A percentile compares a stretch with the other conserved stretches of the same genome.
phyloP scores from a whole-genome alignment of 2,329 filamentous ascomycete genomes.

The Aspergillus bombycis region DNA sequence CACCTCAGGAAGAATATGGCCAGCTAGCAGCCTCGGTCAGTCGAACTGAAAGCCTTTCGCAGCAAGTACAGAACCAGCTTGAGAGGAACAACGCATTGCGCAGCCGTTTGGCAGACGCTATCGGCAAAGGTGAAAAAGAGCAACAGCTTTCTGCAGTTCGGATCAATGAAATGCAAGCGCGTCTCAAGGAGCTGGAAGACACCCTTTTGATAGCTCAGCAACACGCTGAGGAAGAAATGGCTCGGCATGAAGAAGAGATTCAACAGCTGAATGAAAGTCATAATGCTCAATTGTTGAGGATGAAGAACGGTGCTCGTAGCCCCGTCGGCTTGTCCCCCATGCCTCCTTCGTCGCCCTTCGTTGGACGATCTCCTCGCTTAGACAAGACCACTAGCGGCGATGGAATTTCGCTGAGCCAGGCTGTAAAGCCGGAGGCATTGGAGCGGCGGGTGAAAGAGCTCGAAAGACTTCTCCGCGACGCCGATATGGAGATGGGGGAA shows the following conservation, averaged over 20 bases:
- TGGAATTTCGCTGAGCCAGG: conserved; percentile 65
- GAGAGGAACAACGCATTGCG: conserved; percentile 76
- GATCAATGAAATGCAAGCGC: conserved; percentile 81
- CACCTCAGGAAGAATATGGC: conserved; percentile 69
- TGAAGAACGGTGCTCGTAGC: conserved; percentile 58
- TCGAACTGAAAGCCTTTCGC: conserved; percentile 77
- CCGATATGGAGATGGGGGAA: conserved; percentile 80
- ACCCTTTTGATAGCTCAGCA: conserved; percentile 80
- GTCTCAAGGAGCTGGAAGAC: conserved; percentile 81
- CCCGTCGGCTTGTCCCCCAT: conserved; percentile 56
- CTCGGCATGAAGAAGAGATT: conserved; percentile 85
- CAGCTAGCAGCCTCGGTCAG: conserved; percentile 72
- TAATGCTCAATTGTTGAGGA: conserved; percentile 74
- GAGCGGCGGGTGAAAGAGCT: conserved; percentile 80
- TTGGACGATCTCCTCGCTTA: conserved; percentile 61
- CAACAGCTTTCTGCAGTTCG: conserved; percentile 78
- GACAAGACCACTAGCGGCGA: conserved; percentile 65
- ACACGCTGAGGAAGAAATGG: conserved; percentile 80
- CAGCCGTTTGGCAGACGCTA: conserved; percentile 74
- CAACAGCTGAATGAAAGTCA: conserved; percentile 74
- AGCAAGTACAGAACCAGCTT: conserved; percentile 78
- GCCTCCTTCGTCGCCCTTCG: conserved; percentile 64
- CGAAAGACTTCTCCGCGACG: conserved; percentile 75
- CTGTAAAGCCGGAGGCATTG: conserved; percentile 72
- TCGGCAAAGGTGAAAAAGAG: conserved; percentile 80